A percentile compares a stretch with the other conserved stretches of the same genome.
These are phyloP conservation scores for Nicotiana tabacum DNA, from an alignment of 257 asterid species.

Conservation along the genomic window DNA sequence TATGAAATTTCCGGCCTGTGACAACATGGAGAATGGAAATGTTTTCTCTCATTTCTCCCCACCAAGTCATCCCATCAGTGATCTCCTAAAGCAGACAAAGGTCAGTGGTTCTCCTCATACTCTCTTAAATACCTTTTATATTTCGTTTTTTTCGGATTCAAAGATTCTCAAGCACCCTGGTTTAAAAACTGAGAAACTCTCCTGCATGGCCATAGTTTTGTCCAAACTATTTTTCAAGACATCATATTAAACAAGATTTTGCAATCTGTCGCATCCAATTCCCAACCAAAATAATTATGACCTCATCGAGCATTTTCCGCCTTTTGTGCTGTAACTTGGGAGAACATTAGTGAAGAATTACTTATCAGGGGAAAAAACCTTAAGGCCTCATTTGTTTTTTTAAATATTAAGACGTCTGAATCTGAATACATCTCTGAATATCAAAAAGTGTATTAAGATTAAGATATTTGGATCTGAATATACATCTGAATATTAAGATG, in stretches of 20 bases:
- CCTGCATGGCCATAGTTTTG: no score
- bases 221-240: no score
- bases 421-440: no score
- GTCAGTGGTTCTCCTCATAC: slow-evolving; percentile 30
- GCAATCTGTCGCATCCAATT: neutral
- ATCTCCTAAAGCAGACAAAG: slow-evolving; percentile 53
- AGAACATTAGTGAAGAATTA: neutral
- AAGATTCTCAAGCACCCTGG: neutral
- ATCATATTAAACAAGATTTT: neutral
- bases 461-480: no score
- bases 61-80: slow-evolving; percentile 35
- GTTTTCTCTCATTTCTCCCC: slow-evolving; percentile 45
- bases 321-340: neutral
- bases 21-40: slow-evolving; percentile 42
- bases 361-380: neutral
- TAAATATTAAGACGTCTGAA: no score
- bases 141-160: neutral
- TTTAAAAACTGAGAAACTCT: neutral
- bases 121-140: slow-evolving; percentile 7
- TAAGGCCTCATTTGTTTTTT: no score
- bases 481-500: no score
- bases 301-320: neutral
- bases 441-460: no score
- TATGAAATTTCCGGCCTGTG: slow-evolving; percentile 35
- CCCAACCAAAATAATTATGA: neutral